Percentiles rank a stretch among this genome's conserved stretches.
Evolutionary conservation across 2,329 filamentous ascomycete genomes (phyloP).

Genomic region (Parastagonospora nodorum): DNA sequence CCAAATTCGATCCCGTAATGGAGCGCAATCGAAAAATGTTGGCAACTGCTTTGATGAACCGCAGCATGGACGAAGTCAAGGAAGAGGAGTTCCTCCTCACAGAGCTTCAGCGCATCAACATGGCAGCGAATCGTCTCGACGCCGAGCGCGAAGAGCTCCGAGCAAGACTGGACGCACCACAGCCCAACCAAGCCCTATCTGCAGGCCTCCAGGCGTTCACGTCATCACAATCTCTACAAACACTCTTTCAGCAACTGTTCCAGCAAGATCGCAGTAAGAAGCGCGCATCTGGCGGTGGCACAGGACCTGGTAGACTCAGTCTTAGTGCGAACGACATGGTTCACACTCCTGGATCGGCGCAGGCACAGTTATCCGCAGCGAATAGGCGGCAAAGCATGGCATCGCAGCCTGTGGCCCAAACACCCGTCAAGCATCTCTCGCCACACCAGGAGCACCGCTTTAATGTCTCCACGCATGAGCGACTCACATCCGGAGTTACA

Average conservation of each 20-base stretch:
- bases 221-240: constrained; percentile 77
- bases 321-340: constrained; percentile 45
- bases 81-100: constrained; percentile 90
- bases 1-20: constrained; percentile 79
- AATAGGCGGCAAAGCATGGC: constrained; percentile 44
- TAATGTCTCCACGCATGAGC: constrained; percentile 84
- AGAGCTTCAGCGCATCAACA: constrained; percentile 89
- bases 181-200: constrained; percentile 53
- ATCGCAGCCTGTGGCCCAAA: constrained; percentile 46
- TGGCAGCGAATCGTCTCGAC: constrained; percentile 82
- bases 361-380: constrained; percentile 34
- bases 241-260: constrained; percentile 81
- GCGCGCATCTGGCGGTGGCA: constrained; percentile 56
- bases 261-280: constrained; percentile 88
- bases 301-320: constrained; percentile 43
- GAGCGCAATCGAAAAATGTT: constrained; percentile 84
- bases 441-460: constrained; percentile 78
- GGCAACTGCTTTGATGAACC: constrained; percentile 76
- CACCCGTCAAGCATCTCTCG: constrained; percentile 59
- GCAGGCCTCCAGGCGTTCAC: constrained; percentile 65
- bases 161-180: constrained; percentile 81
- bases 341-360: constrained; percentile 39
- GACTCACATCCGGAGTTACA: constrained; percentile 81
- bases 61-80: constrained; percentile 83
- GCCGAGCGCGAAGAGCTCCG: constrained; percentile 88